Conservation (phyloP, 768 basidiomycete genomes). For the Auricularia auricula-judae region DNA sequence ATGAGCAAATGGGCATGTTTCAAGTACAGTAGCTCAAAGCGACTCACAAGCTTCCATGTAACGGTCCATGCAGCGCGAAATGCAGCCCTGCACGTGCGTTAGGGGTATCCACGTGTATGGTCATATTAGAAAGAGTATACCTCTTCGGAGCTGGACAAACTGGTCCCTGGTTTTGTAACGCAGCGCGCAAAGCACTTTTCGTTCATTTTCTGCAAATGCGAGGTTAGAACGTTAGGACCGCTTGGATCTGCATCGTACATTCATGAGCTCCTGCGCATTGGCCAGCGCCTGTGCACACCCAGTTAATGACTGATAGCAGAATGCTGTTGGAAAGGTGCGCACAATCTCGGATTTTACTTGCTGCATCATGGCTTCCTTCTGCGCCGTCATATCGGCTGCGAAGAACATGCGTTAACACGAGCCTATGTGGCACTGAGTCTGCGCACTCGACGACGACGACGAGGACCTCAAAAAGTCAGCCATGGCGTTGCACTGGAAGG, state of each 20-base stretch:
- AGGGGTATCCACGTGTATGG: neutral
- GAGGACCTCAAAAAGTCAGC: neutral
- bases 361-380: constrained; percentile 49
- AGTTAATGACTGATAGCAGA: neutral
- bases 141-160: constrained; percentile 63
- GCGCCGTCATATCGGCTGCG: constrained; percentile 4
- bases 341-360: constrained; percentile 24
- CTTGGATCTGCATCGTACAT: constrained; percentile 30
- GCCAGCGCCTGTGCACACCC: constrained; percentile 38
- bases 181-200: constrained; percentile 74
- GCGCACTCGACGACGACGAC: neutral
- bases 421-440: neutral
- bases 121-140: constrained; percentile 23
- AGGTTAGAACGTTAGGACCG: neutral
- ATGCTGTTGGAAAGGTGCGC: too few relatives aligned
- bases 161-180: constrained; percentile 60
- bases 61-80: constrained; percentile 65
- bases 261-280: constrained; percentile 75
- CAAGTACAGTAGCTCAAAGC: neutral
- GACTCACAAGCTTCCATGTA: constrained; percentile 79
- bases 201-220: constrained; percentile 51
- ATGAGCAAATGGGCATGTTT: neutral
- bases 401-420: neutral
- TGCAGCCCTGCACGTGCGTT: constrained; percentile 43
- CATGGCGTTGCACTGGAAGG: neutral